phyloP scores from a whole-genome alignment of 2,329 filamentous ascomycete species.

The Dothistroma septosporum region DNA sequence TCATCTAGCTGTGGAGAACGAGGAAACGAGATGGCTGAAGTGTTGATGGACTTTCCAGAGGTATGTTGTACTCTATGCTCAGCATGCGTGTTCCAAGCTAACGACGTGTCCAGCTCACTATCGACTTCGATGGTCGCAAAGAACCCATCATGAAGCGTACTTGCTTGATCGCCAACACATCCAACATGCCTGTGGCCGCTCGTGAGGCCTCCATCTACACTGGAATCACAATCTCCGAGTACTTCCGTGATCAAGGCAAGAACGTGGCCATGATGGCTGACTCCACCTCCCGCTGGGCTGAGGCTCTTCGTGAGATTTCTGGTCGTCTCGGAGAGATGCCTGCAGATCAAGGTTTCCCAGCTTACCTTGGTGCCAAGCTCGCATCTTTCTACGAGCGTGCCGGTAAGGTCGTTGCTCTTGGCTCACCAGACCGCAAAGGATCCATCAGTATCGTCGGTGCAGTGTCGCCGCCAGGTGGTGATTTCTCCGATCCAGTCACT shows the following conservation, averaged over 20 bases:
- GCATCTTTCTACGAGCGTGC: constrained; percentile 99
- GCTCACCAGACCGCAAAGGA: constrained; percentile 81
- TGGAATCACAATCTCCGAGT: constrained; percentile 84
- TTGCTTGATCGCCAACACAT: constrained; percentile 96
- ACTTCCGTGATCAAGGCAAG: constrained; percentile 95
- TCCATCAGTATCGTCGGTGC: constrained; percentile 97
- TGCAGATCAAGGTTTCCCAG: constrained; percentile 98
- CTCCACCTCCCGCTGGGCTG: constrained; percentile 95
- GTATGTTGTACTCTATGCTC: constrained; percentile 35
- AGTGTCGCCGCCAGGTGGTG: constrained; percentile 94
- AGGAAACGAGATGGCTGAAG: constrained; percentile 99
- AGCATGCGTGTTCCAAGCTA: neutral
- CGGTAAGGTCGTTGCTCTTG: constrained; percentile 77
- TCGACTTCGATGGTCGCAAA: constrained; percentile 87
- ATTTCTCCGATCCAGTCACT: constrained; percentile 98
- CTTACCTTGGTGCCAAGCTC: constrained; percentile 92
- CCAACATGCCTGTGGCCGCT: constrained; percentile 98
- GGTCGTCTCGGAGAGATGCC: constrained; percentile 99
- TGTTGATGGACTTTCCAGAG: constrained; percentile 99
- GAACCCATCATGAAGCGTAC: constrained; percentile 99
- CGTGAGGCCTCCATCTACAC: constrained; percentile 99
- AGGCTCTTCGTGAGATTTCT: constrained; percentile 96
- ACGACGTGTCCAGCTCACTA: constrained; percentile 61
- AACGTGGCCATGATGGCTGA: constrained; percentile 99
- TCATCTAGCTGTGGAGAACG: constrained; percentile 64